Conservation (phyloP, 768 basidiomycete species). For the Galerina marginata region DNA sequence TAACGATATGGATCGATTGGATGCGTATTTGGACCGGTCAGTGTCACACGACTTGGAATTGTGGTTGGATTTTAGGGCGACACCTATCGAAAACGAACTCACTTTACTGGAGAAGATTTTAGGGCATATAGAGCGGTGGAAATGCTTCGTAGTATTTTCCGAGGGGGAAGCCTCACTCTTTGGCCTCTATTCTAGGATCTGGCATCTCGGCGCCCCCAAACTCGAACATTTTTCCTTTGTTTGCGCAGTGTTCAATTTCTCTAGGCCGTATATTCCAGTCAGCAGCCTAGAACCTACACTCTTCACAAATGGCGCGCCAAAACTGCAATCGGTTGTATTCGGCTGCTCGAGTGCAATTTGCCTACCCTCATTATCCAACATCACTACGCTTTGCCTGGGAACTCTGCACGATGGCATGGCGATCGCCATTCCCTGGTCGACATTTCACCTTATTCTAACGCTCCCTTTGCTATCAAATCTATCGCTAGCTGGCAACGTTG, state of each 20-base stretch:
- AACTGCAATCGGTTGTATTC: conserved; percentile 19
- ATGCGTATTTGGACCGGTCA: too few species aligned
- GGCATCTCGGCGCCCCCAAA: conserved; percentile 15
- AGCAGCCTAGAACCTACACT: conserved; percentile 7
- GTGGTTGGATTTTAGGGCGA: too few species aligned
- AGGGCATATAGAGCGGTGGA: too few species aligned
- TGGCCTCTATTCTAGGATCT: too few species aligned
- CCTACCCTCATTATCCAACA: conserved; percentile 17
- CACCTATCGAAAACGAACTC: too few species aligned
- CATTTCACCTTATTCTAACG: conserved; percentile 14
- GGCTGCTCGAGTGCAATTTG: conserved; percentile 6
- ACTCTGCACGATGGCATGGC: not conserved
- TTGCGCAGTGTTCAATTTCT: not conserved
- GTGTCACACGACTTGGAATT: too few species aligned
- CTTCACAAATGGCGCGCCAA: conserved; percentile 22
- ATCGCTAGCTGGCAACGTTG: conserved; percentile 16
- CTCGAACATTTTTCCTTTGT: conserved; percentile 19
- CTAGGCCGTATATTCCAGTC: not conserved
- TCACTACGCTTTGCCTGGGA: conserved; percentile 25
- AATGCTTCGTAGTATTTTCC: too few species aligned
- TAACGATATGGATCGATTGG: too few species aligned
- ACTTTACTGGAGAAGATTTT: too few species aligned
- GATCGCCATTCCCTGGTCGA: not conserved
- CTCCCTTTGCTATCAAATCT: conserved; percentile 20
- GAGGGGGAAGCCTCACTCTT: too few species aligned